Conservation (phyloP, 441 rosid species). For the Eutrema salsugineum region DNA sequence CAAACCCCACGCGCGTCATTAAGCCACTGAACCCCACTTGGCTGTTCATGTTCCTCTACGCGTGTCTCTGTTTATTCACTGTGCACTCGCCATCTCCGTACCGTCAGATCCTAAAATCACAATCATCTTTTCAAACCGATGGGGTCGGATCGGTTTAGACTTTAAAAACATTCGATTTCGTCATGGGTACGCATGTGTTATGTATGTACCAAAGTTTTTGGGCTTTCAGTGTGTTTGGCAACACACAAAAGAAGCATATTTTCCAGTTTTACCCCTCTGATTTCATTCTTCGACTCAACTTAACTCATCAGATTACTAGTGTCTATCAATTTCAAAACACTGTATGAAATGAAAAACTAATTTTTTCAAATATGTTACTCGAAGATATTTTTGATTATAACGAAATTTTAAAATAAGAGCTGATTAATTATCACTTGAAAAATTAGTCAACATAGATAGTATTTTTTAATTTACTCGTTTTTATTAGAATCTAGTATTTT, state of each 20-base stretch:
- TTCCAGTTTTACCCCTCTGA: slow-evolving; percentile 12
- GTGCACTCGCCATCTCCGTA: slow-evolving; percentile 3
- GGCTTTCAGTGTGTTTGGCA: slow-evolving; percentile 17
- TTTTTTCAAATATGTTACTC: neutral
- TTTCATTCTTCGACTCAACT: slow-evolving; percentile 4
- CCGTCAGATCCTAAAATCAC: slow-evolving; percentile 1
- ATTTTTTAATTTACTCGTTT: too few species aligned
- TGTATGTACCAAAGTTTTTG: too few species aligned
- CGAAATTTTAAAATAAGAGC: neutral
- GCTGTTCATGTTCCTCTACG: slow-evolving; percentile 11
- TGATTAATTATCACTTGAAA: neutral
- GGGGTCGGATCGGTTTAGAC: neutral
- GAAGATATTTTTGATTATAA: neutral
- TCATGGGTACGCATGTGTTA: neutral
- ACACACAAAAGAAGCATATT: neutral
- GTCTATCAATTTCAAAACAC: slow-evolving; percentile 8
- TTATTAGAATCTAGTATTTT: too few species aligned
- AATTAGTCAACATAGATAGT: too few species aligned
- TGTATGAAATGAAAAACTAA: neutral
- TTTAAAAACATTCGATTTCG: neutral
- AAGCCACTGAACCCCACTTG: slow-evolving; percentile 15
- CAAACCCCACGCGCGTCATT: slow-evolving; percentile 27
- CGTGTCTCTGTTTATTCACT: neutral
- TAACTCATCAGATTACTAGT: slow-evolving; percentile 3
- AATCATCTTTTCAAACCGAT: slow-evolving; percentile 10